phyloP scores from a whole-genome alignment of 2,329 filamentous ascomycete genomes.

The Fusarium falciforme region DNA sequence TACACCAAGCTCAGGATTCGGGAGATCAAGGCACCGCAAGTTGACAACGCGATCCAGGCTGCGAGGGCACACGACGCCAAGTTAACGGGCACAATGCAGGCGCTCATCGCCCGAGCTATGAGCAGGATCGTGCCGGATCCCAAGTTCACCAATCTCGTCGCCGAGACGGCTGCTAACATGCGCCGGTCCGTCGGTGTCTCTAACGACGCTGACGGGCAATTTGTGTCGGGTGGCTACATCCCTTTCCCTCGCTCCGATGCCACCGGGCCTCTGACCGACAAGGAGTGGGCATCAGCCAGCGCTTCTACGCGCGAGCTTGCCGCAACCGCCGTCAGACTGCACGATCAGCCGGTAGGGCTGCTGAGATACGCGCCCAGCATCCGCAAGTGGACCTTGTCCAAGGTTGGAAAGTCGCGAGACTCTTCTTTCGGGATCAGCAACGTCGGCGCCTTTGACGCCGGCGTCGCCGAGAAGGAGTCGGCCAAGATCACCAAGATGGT shows the following conservation, averaged over 20 bases:
- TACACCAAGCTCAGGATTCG: constrained; percentile 29
- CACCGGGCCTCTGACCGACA: constrained; percentile 20
- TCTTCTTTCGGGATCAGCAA: constrained; percentile 42
- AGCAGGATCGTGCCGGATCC: constrained; percentile 28
- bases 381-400: constrained; percentile 35
- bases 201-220: constrained; percentile 24
- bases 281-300: constrained; percentile 34
- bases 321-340: constrained; percentile 12
- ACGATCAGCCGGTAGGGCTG: constrained; percentile 34
- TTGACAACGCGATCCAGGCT: constrained; percentile 14
- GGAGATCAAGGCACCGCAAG: constrained; percentile 18
- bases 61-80: constrained; percentile 35
- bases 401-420: constrained; percentile 35
- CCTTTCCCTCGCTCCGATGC: constrained; percentile 8
- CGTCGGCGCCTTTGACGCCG: constrained; percentile 29
- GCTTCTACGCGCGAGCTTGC: constrained; percentile 29
- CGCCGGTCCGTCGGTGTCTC: constrained; percentile 34
- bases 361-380: constrained; percentile 39
- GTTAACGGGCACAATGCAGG: constrained; percentile 31
- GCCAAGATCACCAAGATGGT: constrained; percentile 32
- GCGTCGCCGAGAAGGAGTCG: background rate
- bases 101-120: constrained; percentile 36
- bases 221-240: constrained; percentile 32
- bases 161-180: constrained; percentile 41
- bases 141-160: constrained; percentile 38